Percentiles rank a stretch among this genome's conserved stretches.
Conservation (phyloP, 805 yeast genomes). For the Starmerella roubikii region DNA sequence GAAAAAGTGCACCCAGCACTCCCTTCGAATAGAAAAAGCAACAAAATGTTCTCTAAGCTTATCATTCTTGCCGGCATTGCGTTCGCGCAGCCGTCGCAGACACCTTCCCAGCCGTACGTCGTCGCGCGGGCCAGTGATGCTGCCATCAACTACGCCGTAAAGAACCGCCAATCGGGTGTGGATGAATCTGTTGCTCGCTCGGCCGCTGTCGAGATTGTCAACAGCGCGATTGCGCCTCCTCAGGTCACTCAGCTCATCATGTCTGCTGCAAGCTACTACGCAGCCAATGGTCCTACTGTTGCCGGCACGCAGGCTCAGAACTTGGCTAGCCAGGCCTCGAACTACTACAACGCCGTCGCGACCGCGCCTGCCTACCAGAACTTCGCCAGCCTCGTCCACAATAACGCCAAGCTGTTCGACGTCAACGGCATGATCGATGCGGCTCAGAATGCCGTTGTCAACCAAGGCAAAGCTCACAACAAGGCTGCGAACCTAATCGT, state of each 20-base stretch:
- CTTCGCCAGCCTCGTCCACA: conserved; percentile 11
- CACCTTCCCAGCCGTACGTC: conserved; percentile 15
- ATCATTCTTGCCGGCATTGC: conserved; percentile 7
- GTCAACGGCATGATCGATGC: conserved; percentile 12
- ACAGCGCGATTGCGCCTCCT: conserved; percentile 13
- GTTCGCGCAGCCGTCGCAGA: conserved; percentile 4
- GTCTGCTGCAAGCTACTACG: conserved; percentile 16
- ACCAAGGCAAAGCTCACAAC: conserved; percentile 3
- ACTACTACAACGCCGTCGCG: conserved; percentile 14
- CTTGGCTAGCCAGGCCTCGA: conserved; percentile 16
- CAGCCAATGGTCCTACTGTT: conserved; percentile 9
- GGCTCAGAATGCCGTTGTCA: conserved; percentile 5
- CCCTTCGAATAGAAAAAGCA: too few species aligned
- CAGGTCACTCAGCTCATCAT: conserved; percentile 16
- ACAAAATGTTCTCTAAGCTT: conserved; percentile 8
- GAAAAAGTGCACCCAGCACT: too few species aligned
- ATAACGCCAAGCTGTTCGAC: conserved; percentile 13
- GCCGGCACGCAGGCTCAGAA: conserved; percentile 13
- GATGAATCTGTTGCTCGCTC: conserved; percentile 15
- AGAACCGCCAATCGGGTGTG: conserved; percentile 12
- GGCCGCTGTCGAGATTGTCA: conserved; percentile 14
- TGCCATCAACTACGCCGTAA: conserved; percentile 15
- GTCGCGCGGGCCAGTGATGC: conserved; percentile 14
- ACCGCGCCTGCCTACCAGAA: conserved; percentile 16
- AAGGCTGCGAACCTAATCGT: conserved; percentile 6